Base-by-base conservation (phyloP, 1,139 yeast genomes). In the Debaryomyces psychrophilus region DNA sequence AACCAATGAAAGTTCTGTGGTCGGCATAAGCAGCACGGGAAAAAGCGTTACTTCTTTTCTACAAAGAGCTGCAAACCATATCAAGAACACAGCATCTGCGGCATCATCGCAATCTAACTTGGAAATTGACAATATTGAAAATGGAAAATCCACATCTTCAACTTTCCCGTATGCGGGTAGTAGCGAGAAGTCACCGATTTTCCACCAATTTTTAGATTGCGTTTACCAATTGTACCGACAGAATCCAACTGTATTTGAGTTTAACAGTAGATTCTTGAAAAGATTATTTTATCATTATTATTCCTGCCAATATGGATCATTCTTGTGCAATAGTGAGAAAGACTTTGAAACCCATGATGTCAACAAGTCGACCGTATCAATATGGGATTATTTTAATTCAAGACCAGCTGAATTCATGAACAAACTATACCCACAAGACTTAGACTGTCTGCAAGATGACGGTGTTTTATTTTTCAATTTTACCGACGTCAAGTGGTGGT, bases 251-350 rank as follows among this genome's bases (percentile, higher is more conserved):
- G 68, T 73, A 39, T 93, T 93, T 65, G 97, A 93, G 65, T 92
- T 85, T 68, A 90, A 92, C 58, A 96, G 92, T 61, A 71, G 97
- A 43, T 90, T 93, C 58, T 67, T 95, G 54, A 79, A 96, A 56
- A 69, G 98, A 43, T 69, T 93, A 44, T 76, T 90, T 29, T 93
- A 93, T 60, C 99, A 93, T 64, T 73, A 87, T 41, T 90, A 92
- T 60, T 88, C 97, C 1, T 90, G 98, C 60, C 99, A 93, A 62
- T 93, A 90, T 64, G 99, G 99, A 2, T 83, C 96, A 1, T 93
- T 93, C 58, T 65, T 95, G 43, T 83, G 81, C 57, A 87, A 93
- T 60, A 77, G 79, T 33, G 97, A 93, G 59, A 65, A 71, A 41
- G 96, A 90, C 51, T 58, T 69, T 25, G 55, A 59, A 25, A 52